Evolutionary conservation across 75 land plant species (phyloP).

Genomic region (Sequoia sempervirens): DNA sequence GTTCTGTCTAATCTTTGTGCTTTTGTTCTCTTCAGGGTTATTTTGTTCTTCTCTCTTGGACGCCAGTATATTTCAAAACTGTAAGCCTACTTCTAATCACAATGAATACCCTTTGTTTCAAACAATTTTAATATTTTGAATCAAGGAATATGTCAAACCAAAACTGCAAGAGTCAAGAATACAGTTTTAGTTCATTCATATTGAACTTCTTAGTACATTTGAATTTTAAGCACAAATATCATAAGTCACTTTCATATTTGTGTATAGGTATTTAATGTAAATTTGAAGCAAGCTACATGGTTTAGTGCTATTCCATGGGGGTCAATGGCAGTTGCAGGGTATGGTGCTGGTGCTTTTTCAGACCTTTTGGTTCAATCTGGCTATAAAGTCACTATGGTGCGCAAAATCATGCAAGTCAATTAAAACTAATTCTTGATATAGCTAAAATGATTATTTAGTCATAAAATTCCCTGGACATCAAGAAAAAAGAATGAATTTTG

Average conservation of each 20-base stretch:
- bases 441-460: neutral
- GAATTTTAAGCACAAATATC: neutral
- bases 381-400: slow-evolving; percentile 47
- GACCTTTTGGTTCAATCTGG: slow-evolving; percentile 68
- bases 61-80: slow-evolving; percentile 94
- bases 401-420: slow-evolving; percentile 87
- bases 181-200: no score
- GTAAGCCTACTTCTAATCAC: slow-evolving; percentile 30
- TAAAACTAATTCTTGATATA: neutral
- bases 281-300: slow-evolving; percentile 95
- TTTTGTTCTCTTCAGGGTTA: slow-evolving; percentile 70
- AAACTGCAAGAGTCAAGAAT: neutral
- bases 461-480: neutral
- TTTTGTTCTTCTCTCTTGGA: slow-evolving; percentile 94
- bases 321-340: slow-evolving; percentile 84
- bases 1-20: slow-evolving; percentile 3
- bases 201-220: no score
- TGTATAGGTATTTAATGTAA: slow-evolving; percentile 74
- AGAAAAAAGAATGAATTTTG: neutral
- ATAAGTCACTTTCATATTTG: neutral
- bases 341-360: slow-evolving; percentile 67
- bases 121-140: neutral
- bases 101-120: neutral
- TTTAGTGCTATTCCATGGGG: slow-evolving; percentile 96
- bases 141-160: neutral